Base-by-base conservation (phyloP, 2,329 filamentous ascomycete genomes). In the Huntiella decipiens region DNA sequence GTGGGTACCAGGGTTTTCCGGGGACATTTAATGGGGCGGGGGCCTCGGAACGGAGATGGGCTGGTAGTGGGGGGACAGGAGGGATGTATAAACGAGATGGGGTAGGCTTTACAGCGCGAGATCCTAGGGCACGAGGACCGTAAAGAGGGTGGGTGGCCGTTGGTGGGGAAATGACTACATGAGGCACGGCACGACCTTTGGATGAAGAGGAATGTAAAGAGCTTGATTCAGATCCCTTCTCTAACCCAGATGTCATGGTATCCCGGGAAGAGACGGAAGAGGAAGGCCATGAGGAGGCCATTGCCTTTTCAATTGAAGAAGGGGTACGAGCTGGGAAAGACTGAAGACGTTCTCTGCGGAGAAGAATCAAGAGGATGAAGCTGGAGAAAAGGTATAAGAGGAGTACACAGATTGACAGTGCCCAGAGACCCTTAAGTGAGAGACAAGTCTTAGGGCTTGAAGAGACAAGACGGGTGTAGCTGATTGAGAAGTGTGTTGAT, bases 381-480 rank as follows among this genome's bases (percentile, higher is more conserved):
- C 67, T 63, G 2, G 75, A 79, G 50, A 82, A 69, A 51, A 73
- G 68, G 55, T 82, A 83, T 33, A 84, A 63, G 38, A 82, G 71
- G 59, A 77, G 85, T 43, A 92, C 70, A 4, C 77, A 77, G 60
- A 94, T 87, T 59, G 76, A 74, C 50, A 94, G 62, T 1, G 85
- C 86, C 87, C 86, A 94, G 53, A 91, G 74, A 12, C 81, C 74
- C 69, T 93, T 92, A 60, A 86, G 77, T 66, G 91, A 77, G 56
- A 78, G 76, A 65, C 87, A 95, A 46, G 82, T 81, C 13, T 71
- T 60, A 58, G 67, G 68, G 53, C 67, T 68, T 3, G 66, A 63
- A 46, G 66, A 19, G 41, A 36, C 5, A 37, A 43, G n/a, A 41
- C 31, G n/a, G 41, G 13, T 16, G 45, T 38, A 37, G 39, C 28